A percentile compares a stretch with the other conserved stretches of the same genome.
phyloP scores from a whole-genome alignment of 2,329 filamentous ascomycete genomes.

The Neodidymelliopsis sp. region DNA sequence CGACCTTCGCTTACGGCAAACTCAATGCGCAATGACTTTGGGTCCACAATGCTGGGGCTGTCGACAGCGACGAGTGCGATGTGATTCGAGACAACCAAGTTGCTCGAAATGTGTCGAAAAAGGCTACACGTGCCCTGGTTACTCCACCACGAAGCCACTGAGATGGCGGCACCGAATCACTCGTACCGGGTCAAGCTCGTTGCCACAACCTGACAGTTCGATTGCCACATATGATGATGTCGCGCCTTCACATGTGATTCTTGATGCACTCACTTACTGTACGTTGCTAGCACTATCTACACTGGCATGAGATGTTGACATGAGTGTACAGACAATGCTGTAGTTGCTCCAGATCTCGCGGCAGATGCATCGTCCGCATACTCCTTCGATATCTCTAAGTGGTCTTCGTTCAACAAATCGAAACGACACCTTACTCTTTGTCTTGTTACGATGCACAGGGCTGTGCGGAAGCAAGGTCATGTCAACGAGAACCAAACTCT shows the following conservation, averaged over 20 bases:
- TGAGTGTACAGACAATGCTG: background rate
- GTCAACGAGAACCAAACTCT: constrained; percentile 1
- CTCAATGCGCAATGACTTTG: background rate
- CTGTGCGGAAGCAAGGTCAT: constrained; percentile 1
- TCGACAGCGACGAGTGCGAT: constrained; percentile 4
- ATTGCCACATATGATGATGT: background rate
- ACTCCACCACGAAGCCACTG: constrained; percentile 3
- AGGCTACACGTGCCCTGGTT: background rate
- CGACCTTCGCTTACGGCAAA: no score
- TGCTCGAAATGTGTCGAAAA: constrained; percentile 5
- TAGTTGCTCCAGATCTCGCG: constrained; percentile 3
- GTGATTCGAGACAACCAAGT: constrained; percentile 2
- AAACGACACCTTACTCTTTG: constrained; percentile 4
- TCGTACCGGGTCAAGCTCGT: background rate
- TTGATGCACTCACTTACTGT: constrained; percentile 8
- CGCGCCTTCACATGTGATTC: constrained; percentile 1
- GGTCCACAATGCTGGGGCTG: constrained; percentile 5
- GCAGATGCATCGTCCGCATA: background rate
- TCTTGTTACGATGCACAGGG: constrained; percentile 1
- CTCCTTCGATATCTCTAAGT: background rate
- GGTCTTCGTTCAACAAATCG: background rate
- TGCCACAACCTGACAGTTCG: background rate
- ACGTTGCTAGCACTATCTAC: background rate
- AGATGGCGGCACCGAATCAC: constrained; percentile 1
- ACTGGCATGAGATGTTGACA: no score